These are phyloP conservation scores for Nephromyces sp. DNA, from an alignment of 169 alveolate species.

Conservation along the genomic window DNA sequence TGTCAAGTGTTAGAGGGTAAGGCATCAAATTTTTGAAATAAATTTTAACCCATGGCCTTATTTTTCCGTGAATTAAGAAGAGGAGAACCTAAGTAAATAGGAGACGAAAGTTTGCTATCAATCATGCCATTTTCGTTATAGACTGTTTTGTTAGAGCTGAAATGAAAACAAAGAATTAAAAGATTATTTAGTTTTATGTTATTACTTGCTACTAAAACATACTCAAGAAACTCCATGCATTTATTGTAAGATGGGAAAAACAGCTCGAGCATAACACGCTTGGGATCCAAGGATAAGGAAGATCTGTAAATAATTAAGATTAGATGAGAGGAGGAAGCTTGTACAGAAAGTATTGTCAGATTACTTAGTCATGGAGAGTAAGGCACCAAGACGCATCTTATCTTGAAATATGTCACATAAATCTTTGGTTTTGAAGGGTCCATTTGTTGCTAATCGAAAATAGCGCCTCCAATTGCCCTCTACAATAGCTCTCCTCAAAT, in stretches of 20 bases:
- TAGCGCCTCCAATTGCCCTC: slow-evolving; percentile 22
- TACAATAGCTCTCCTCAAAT: not conserved
- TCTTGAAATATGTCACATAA: slow-evolving; percentile 14
- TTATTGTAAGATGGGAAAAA: not conserved
- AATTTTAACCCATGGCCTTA: not conserved
- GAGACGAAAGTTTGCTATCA: not conserved
- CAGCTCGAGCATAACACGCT: not conserved
- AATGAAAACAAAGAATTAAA: not conserved
- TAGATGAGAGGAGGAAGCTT: not conserved
- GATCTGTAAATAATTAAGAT: not conserved
- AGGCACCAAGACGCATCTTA: slow-evolving; percentile 18
- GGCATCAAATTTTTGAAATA: too few species aligned
- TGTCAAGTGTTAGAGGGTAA: too few species aligned
- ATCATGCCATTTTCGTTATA: not conserved
- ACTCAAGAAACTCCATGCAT: not conserved
- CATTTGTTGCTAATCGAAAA: not conserved
- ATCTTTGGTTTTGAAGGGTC: not conserved
- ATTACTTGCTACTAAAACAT: not conserved
- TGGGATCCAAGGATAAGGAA: not conserved
- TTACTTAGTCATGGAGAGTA: slow-evolving; percentile 7
- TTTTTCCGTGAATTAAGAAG: not conserved
- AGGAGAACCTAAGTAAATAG: not conserved
- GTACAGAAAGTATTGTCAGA: not conserved
- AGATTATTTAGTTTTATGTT: not conserved
- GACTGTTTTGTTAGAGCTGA: not conserved